A percentile compares a stretch with the other conserved stretches of the same genome.
phyloP scores from a whole-genome alignment of 768 basidiomycete species.

The Boletus insuetus region DNA sequence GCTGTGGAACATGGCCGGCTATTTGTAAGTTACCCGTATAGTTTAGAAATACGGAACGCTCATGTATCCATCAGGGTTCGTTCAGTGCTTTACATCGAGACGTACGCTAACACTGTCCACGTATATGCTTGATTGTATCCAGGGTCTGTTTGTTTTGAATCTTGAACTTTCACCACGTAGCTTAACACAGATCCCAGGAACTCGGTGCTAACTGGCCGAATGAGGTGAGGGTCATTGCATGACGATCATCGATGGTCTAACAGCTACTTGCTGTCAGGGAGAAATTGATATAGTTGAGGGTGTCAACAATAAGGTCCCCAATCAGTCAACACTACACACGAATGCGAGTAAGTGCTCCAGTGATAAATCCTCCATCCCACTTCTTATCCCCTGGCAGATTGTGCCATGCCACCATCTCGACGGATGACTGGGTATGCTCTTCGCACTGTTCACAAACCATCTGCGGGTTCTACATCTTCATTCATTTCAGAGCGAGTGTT shows the following conservation, averaged over 20 bases:
- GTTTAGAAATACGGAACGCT: not conserved
- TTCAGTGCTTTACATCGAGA: not conserved
- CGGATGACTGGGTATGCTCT: slow-evolving; percentile 31
- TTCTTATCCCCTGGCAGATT: slow-evolving; percentile 15
- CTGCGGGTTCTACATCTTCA: not conserved
- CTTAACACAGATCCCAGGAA: slow-evolving; percentile 19
- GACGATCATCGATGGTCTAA: not conserved
- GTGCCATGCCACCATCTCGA: slow-evolving; percentile 29
- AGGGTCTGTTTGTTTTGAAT: slow-evolving; percentile 22
- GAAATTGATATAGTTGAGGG: slow-evolving; percentile 36
- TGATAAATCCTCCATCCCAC: too few species aligned
- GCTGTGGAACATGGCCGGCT: slow-evolving; percentile 40
- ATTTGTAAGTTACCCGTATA: slow-evolving; percentile 26
- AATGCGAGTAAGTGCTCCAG: slow-evolving; percentile 12
- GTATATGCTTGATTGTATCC: not conserved
- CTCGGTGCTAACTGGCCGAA: slow-evolving; percentile 28
- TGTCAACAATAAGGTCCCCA: slow-evolving; percentile 29
- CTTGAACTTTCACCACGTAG: not conserved
- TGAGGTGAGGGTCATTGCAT: slow-evolving; percentile 4
- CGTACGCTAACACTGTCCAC: not conserved
- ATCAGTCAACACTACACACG: slow-evolving; percentile 32
- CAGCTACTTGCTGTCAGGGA: slow-evolving; percentile 12
- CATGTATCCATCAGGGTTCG: slow-evolving; percentile 23
- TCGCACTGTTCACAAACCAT: not conserved
- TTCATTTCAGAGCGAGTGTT: slow-evolving; percentile 8